phyloP scores from a whole-genome alignment of 352 stramenopile genomes.

The Phytophthora fragariaefolia region DNA sequence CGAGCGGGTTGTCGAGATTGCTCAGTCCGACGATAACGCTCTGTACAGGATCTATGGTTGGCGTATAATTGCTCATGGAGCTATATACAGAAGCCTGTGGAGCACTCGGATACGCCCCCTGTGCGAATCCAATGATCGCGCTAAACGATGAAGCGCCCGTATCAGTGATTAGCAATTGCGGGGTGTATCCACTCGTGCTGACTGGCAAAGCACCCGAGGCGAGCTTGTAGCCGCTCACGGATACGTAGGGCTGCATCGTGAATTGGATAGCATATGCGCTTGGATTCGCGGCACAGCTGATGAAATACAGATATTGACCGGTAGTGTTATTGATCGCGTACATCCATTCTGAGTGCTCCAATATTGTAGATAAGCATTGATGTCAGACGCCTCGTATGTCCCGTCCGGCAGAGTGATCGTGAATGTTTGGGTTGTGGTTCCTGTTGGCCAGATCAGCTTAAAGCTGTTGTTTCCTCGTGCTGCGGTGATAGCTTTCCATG shows the following conservation, averaged over 20 bases:
- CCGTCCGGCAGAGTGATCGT: constrained; percentile 35
- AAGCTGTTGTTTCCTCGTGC: constrained; percentile 8
- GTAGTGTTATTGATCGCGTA: constrained; percentile 36
- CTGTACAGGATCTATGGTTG: too few species aligned
- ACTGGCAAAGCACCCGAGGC: too few species aligned
- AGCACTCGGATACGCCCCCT: too few species aligned
- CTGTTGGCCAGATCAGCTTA: constrained; percentile 37
- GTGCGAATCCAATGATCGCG: not conserved
- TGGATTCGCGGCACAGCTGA: constrained; percentile 26
- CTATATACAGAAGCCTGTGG: too few species aligned
- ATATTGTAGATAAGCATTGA: constrained; percentile 36
- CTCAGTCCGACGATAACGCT: too few species aligned
- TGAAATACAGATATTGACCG: constrained; percentile 31
- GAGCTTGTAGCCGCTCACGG: too few species aligned
- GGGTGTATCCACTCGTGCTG: too few species aligned
- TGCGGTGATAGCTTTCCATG: constrained; percentile 3
- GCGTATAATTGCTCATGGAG: too few species aligned
- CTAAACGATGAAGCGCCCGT: not conserved
- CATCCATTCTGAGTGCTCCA: constrained; percentile 35
- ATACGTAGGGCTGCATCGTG: too few species aligned
- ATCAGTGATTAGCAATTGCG: not conserved
- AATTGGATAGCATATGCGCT: constrained; percentile 24
- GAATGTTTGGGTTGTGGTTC: constrained; percentile 27
- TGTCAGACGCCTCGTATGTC: constrained; percentile 29
- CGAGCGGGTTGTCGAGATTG: too few species aligned